Evolutionary conservation across 257 asterid species (phyloP), one percentile per base, ranked within the genome.

Genomic region (Eucommia ulmoides): DNA sequence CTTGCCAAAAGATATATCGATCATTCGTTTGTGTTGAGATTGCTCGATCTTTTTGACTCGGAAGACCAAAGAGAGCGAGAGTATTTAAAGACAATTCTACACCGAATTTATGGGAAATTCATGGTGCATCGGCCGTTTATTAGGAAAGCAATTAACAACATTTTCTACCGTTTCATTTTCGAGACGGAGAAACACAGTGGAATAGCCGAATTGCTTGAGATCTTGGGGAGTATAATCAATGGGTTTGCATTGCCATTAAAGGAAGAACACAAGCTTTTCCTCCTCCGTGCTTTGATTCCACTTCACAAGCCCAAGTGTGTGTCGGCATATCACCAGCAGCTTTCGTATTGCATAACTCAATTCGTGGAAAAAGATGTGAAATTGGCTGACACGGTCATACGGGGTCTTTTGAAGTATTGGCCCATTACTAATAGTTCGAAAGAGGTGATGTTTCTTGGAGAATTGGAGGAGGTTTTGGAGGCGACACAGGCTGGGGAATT

Each of bases 51-150:
- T 16, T 72, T 78, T 29, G 80, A 78, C 49, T 74, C 87, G 2
- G 87, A 78, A 60, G 87, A 78, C 44, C 77, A 69, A 26, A 62
- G 83, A 20, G 87, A 78, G 70, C 65, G 87, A 50, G 87, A 78
- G 58, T 78, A 78, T 65, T 61, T 75, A 70, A 75, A 75, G 65
- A 78, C 77, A 14, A 61, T 78, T 26, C 55, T 78, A 35, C 81
- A 77, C 56, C 74, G 81, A 74, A n/a, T n/a, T n/a, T n/a, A n/a
- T n/a, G n/a, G n/a, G n/a, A n/a, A n/a, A n/a, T n/a, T n/a, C n/a
- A n/a, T 74, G 79, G 79, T 78, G 58, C 86, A 78, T 44, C 66
- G 82, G 59, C 87, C 87, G 12, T 72, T 69, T 61, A 75, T 78
- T 29, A 75, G 87, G 75, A 75, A 75, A 64, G 59, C 83, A 21